Percentiles rank a stretch among this genome's conserved stretches.
Conservation (phyloP, 768 basidiomycete species). For the Leucosporidium scottii region DNA sequence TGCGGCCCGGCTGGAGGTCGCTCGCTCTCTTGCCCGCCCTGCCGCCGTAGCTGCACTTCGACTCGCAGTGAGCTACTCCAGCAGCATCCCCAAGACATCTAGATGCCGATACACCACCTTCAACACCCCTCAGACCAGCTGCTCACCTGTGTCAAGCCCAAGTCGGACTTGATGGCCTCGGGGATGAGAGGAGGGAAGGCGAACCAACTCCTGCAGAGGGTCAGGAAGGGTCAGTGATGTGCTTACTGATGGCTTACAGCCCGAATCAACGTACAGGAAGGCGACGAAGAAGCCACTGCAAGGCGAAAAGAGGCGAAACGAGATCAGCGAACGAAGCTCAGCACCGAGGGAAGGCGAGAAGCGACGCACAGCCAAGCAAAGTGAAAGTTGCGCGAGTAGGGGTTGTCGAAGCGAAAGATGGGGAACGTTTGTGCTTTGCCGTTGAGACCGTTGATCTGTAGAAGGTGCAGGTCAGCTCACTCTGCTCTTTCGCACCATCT, state of each 20-base stretch:
- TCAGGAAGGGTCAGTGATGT: background rate
- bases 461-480: background rate
- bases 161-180: conserved; percentile 52
- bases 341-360: conserved; percentile 28
- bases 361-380: conserved; percentile 23
- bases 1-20: too few species aligned
- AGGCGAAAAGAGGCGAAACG: conserved; percentile 36
- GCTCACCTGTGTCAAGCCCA: conserved; percentile 45
- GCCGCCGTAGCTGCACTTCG: too few species aligned
- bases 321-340: conserved; percentile 25
- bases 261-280: conserved; percentile 39
- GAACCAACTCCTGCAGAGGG: conserved; percentile 47
- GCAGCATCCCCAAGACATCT: too few species aligned
- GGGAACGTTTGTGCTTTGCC: conserved; percentile 53
- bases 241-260: background rate
- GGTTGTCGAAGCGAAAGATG: conserved; percentile 49
- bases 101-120: too few species aligned
- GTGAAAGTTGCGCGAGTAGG: conserved; percentile 52
- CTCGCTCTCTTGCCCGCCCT: too few species aligned
- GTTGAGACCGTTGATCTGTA: conserved; percentile 49
- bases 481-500: background rate
- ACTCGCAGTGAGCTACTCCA: too few species aligned
- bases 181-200: conserved; percentile 59
- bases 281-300: conserved; percentile 49
- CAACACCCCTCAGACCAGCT: too few species aligned